Evolutionary conservation across 345 rosid genomes (phyloP).

Genomic region (Lumnitzera littorea): DNA sequence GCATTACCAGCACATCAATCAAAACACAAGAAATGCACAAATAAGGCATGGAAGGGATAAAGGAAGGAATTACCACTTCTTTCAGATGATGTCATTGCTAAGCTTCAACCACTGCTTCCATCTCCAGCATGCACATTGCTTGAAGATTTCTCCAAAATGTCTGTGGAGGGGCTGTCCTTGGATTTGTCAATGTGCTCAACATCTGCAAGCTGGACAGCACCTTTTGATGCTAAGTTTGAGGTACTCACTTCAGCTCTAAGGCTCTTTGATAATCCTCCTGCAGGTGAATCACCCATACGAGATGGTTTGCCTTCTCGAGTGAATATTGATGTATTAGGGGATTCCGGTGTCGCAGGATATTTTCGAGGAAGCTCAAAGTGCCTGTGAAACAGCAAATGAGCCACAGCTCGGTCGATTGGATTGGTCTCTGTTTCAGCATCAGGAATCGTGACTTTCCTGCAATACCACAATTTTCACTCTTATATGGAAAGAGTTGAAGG

Average conservation of each 20-base stretch:
- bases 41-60: slow-evolving; percentile 8
- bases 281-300: slow-evolving; percentile 14
- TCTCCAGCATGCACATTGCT: neutral
- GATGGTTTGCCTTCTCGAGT: slow-evolving; percentile 26
- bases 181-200: neutral
- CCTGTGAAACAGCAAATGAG: slow-evolving; percentile 82
- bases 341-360: slow-evolving; percentile 45
- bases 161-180: neutral
- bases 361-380: slow-evolving; percentile 43
- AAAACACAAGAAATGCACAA: neutral
- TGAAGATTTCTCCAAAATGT: neutral
- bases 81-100: slow-evolving; percentile 6
- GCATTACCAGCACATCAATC: slow-evolving; percentile 9
- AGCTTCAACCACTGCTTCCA: slow-evolving; percentile 5
- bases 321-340: slow-evolving; percentile 43
- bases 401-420: slow-evolving; percentile 78
- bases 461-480: slow-evolving; percentile 1
- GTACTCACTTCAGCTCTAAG: slow-evolving; percentile 19
- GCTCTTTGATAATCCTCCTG: slow-evolving; percentile 24
- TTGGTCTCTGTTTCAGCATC: slow-evolving; percentile 82
- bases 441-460: slow-evolving; percentile 42
- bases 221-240: slow-evolving; percentile 27
- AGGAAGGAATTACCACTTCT: slow-evolving; percentile 8
- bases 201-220: slow-evolving; percentile 1
- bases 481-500: neutral